Evolutionary conservation across 352 stramenopile species (phyloP).

Genomic region (Pythium coloratum): DNA sequence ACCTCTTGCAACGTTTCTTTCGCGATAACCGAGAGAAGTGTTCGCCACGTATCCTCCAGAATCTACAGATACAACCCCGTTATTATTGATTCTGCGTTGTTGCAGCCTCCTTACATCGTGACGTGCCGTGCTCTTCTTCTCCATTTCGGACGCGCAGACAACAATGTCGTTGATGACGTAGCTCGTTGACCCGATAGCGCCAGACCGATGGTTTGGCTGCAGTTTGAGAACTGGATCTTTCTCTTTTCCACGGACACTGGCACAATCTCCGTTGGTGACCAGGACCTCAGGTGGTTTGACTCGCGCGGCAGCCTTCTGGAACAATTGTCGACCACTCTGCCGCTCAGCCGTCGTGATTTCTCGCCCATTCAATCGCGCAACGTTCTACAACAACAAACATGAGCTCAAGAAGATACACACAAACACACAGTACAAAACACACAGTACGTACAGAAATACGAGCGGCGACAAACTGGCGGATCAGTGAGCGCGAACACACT

Average conservation of each 20-base stretch:
- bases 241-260: background rate
- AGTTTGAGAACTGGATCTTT: background rate
- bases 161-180: constrained; percentile 50
- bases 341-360: constrained; percentile 55
- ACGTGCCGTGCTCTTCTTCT: constrained; percentile 50
- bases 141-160: constrained; percentile 41
- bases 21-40: constrained; percentile 53
- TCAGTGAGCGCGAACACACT: constrained; percentile 52
- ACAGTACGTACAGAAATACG: constrained; percentile 44
- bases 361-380: constrained; percentile 56
- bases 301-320: constrained; percentile 35
- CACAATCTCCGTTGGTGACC: background rate
- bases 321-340: constrained; percentile 53
- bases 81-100: too few species aligned
- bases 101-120: background rate
- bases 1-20: constrained; percentile 76
- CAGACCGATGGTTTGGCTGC: background rate
- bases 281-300: background rate
- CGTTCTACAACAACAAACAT: constrained; percentile 37
- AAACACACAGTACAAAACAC: constrained; percentile 10
- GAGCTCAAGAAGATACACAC: too few species aligned
- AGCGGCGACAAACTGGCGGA: constrained; percentile 53
- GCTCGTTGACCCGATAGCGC: constrained; percentile 7
- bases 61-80: constrained; percentile 29
- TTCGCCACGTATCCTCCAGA: constrained; percentile 56